Base-by-base conservation (phyloP, 768 basidiomycete genomes). In the Calocybe indica region DNA sequence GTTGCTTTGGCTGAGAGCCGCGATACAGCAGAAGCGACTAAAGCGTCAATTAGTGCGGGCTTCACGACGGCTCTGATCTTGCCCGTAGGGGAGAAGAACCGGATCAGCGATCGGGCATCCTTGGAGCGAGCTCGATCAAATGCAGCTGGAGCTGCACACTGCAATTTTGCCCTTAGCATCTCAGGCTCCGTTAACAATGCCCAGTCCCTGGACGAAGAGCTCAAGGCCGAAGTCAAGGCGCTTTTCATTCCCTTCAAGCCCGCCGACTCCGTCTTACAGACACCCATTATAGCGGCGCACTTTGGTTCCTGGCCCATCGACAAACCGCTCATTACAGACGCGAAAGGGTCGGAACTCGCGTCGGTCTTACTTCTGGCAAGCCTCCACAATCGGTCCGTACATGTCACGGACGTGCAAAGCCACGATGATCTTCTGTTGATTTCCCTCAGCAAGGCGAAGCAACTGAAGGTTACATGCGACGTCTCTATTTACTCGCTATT, bases 381-480 rank as follows among this genome's bases (percentile, higher is more conserved):
- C 57, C 79, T 99, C 39, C 85, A 98, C 65, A 83, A 76, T 58
- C 83, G 92, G 51, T 83, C 80, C 54, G 79, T 98, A 7, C 96
- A 99, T 63, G 78, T 98, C 54, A 90, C 90, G 7, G 88, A 94
- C 57, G 90, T 98, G 31, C 83, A 83, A 52, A 86, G 76, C 52
- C 77, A 79, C 54, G 92, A 94, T 46, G 96, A 98, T 59, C 72
- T 99, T 41, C 73, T 87, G 30, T 70, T 99, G 49, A 97, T 99
- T 61, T 84, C 88, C 2, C 75, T 99, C 35, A 93, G 92, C 77
- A 99, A 99, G 71, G 85, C 85, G 37, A 94, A 92, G 71, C 75
- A 88, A 9, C 79, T 98, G 57, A 88, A 90, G 58, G 95, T 97
- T 43, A 97, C 95, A 3, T 98, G 95, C 64, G 96, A 99, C 56